Conservation (phyloP, 2,329 filamentous ascomycete species). For the Aureobasidium lini region DNA sequence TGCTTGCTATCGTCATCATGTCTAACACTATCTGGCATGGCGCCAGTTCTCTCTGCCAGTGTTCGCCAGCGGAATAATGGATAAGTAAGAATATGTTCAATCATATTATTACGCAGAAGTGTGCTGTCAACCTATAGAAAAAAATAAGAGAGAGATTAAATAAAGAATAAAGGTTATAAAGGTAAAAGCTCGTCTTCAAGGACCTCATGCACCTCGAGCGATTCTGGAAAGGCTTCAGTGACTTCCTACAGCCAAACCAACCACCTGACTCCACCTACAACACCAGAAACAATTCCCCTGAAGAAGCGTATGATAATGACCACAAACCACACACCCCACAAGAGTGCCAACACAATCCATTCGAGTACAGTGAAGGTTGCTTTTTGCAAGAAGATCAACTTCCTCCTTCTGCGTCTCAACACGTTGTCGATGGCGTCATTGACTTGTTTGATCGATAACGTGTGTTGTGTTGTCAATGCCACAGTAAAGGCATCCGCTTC, state of each 20-base stretch:
- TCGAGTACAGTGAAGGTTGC: slow-evolving; percentile 77
- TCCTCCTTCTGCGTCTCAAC: slow-evolving; percentile 63
- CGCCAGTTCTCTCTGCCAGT: no score
- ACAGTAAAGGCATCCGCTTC: slow-evolving; percentile 72
- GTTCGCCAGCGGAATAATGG: not conserved
- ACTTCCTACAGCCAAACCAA: slow-evolving; percentile 62
- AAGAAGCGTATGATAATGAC: slow-evolving; percentile 68
- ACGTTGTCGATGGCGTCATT: slow-evolving; percentile 64
- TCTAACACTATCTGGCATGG: no score
- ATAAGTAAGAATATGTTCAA: not conserved
- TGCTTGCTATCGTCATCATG: no score
- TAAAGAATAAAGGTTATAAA: no score
- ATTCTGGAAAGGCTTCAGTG: no score
- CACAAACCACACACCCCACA: slow-evolving; percentile 92
- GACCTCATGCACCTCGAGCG: no score
- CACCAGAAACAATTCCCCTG: slow-evolving; percentile 53
- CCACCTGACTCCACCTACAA: slow-evolving; percentile 62
- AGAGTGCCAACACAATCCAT: slow-evolving; percentile 77
- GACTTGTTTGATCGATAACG: slow-evolving; percentile 72
- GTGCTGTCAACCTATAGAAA: no score
- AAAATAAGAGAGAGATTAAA: no score
- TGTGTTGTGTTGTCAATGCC: slow-evolving; percentile 68
- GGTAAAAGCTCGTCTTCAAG: no score
- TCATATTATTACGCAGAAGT: no score
- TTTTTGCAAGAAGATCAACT: slow-evolving; percentile 67